Percentiles rank a stretch among this genome's conserved stretches.
Conservation (phyloP, 1,139 yeast genomes). For the Candida buenavistaensis region DNA sequence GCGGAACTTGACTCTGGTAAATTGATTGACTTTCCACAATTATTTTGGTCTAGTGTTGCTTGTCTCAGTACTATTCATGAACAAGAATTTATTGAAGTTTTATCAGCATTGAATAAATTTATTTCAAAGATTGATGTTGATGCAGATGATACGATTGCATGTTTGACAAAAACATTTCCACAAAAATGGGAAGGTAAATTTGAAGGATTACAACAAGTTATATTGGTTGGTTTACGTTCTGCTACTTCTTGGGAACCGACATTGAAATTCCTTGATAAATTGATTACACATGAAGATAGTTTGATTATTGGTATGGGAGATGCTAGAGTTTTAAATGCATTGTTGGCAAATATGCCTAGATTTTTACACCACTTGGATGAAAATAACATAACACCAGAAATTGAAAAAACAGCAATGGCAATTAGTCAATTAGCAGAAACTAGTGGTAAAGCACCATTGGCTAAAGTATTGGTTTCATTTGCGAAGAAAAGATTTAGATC, state of each 20-base stretch:
- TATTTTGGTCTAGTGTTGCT: constrained; percentile 96
- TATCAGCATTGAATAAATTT: constrained; percentile 79
- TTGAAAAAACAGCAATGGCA: constrained; percentile 57
- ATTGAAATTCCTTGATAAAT: constrained; percentile 67
- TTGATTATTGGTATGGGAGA: constrained; percentile 77
- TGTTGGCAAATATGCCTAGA: constrained; percentile 80
- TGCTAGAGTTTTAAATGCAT: constrained; percentile 65
- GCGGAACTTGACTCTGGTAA: constrained; percentile 80
- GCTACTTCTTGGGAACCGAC: constrained; percentile 79
- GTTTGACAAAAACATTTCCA: constrained; percentile 85
- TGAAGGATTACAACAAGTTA: constrained; percentile 80
- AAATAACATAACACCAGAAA: constrained; percentile 50
- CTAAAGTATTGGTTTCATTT: constrained; percentile 75
- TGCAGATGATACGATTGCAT: constrained; percentile 80
- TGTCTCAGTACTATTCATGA: constrained; percentile 89
- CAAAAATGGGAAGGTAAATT: constrained; percentile 95
- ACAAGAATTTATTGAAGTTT: constrained; percentile 85
- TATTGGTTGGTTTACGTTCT: constrained; percentile 81
- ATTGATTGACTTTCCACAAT: constrained; percentile 83
- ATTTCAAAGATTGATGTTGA: constrained; percentile 85
- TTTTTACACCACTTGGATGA: constrained; percentile 76
- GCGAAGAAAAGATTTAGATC: constrained; percentile 80
- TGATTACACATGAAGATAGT: constrained; percentile 68
- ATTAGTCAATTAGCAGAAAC: constrained; percentile 62
- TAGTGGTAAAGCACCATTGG: constrained; percentile 57